A percentile compares a stretch with the other conserved stretches of the same genome.
phyloP scores from a whole-genome alignment of 768 basidiomycete genomes.

The Russula virescens region DNA sequence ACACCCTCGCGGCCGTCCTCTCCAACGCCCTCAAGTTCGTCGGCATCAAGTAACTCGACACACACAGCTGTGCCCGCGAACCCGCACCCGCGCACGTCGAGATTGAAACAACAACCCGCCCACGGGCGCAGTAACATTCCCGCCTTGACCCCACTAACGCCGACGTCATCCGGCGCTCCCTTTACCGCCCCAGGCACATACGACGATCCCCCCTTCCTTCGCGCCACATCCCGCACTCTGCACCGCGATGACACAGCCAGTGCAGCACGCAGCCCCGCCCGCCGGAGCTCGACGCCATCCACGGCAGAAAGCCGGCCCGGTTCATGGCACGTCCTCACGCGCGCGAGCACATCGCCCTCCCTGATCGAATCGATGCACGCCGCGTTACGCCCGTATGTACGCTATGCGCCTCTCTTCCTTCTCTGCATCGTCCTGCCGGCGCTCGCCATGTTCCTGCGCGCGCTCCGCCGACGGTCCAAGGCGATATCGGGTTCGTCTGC shows the following conservation, averaged over 20 bases:
- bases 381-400: conserved; percentile 14
- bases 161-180: background rate
- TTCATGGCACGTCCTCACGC: background rate
- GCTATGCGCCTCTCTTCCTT: conserved; percentile 14
- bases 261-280: background rate
- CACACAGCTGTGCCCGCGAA: conserved; percentile 23
- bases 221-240: conserved; percentile 1
- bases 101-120: background rate
- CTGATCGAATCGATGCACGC: conserved; percentile 6
- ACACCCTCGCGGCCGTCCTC: conserved; percentile 23
- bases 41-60: conserved; percentile 22
- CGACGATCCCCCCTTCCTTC: conserved; percentile 1
- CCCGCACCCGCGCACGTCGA: conserved; percentile 4
- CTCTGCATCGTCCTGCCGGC: conserved; percentile 20
- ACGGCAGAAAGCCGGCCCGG: background rate
- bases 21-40: conserved; percentile 19
- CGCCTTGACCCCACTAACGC: conserved; percentile 6
- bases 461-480: conserved; percentile 7
- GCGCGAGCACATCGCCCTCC: background rate
- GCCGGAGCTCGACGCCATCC: background rate
- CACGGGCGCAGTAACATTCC: background rate
- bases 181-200: background rate
- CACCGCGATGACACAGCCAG: too few species aligned
- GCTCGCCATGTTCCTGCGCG: conserved; percentile 16
- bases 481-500: background rate